Conservation (phyloP, 139 green algal species). For the Ettlia oleoabundans region DNA sequence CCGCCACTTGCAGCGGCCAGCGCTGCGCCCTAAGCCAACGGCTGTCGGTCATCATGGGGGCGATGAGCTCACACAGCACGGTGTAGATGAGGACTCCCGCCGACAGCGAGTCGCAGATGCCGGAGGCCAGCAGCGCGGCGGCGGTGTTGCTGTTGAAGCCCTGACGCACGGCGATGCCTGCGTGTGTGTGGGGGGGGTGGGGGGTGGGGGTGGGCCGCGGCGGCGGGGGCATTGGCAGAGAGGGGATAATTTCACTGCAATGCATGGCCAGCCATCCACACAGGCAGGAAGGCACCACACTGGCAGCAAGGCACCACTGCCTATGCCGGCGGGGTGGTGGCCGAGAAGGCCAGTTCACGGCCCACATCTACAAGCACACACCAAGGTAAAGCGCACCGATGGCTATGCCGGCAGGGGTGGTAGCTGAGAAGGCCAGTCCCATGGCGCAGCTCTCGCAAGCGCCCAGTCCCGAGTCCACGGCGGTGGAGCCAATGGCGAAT, state of each 20-base stretch:
- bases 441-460: conserved; percentile 25
- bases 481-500: conserved; percentile 55
- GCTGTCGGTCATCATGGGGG: conserved; percentile 29
- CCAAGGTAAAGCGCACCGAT: conserved; percentile 42
- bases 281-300: not conserved
- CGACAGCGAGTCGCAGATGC: conserved; percentile 64
- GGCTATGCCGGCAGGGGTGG: conserved; percentile 66
- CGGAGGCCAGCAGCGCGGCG: conserved; percentile 45
- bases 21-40: not conserved
- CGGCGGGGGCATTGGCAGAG: not conserved
- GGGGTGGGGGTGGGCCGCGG: not conserved
- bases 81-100: conserved; percentile 74
- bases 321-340: conserved; percentile 70
- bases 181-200: not conserved
- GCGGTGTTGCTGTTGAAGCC: conserved; percentile 50
- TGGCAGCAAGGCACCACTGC: not conserved
- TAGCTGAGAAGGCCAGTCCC: conserved; percentile 56
- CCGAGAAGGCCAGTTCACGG: conserved; percentile 54
- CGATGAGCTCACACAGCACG: conserved; percentile 66
- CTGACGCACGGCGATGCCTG: conserved; percentile 50
- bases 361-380: not conserved
- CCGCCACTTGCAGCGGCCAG: not conserved
- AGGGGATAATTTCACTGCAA: not conserved
- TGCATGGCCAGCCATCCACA: not conserved
- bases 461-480: conserved; percentile 48